A percentile compares a stretch with the other conserved stretches of the same genome.
These are phyloP conservation scores for Cladosporium sp. DNA, from an alignment of 2,329 filamentous ascomycete species.

Conservation along the genomic window DNA sequence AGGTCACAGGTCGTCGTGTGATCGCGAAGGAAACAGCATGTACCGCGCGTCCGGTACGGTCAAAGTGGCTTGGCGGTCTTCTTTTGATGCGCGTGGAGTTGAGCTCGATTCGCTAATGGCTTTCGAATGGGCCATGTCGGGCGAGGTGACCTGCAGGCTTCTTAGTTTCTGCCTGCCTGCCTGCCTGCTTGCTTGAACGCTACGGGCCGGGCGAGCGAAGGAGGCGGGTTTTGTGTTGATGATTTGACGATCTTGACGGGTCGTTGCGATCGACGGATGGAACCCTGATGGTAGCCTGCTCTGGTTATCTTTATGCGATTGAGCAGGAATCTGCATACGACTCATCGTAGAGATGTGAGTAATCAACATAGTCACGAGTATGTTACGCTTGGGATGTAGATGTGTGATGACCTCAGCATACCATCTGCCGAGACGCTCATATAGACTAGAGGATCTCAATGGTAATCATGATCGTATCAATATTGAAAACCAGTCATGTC, in stretches of 20 bases:
- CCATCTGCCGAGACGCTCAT: background rate
- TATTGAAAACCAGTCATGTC: background rate
- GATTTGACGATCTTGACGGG: background rate
- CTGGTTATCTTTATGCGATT: background rate
- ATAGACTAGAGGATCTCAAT: background rate
- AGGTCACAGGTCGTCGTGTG: conserved; percentile 10
- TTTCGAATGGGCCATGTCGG: conserved; percentile 1
- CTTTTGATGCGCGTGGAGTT: background rate
- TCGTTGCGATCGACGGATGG: background rate
- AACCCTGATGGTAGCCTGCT: background rate
- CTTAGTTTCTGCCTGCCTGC: background rate
- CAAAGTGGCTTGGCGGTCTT: conserved; percentile 6
- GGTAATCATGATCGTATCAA: background rate
- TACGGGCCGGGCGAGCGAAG: conserved; percentile 13
- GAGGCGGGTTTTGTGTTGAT: background rate
- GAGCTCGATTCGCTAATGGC: conserved; percentile 13
- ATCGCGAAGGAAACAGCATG: background rate
- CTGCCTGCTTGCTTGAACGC: conserved; percentile 3
- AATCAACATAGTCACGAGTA: background rate
- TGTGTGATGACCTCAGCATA: background rate
- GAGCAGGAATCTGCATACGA: background rate
- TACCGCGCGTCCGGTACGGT: conserved; percentile 10
- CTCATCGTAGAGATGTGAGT: background rate
- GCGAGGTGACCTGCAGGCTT: conserved; percentile 14
- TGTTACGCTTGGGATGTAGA: background rate